These are phyloP conservation scores for Ustilago xerochloae DNA, from an alignment of 1,284 basidiomycete species.

Conservation along the genomic window DNA sequence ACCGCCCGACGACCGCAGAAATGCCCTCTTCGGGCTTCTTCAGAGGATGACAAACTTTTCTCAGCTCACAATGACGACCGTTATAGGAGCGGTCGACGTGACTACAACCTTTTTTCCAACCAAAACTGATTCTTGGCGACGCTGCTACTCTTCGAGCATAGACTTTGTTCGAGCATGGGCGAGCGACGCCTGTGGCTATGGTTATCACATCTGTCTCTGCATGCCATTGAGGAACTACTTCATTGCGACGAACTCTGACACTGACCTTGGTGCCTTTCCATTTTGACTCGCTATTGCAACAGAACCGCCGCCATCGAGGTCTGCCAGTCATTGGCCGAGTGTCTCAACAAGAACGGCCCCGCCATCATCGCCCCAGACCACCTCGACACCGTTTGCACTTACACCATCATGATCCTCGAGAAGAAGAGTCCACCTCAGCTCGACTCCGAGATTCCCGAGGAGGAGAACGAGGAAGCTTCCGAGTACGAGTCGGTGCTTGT, in stretches of 20 bases:
- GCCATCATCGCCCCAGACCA: slow-evolving; percentile 74
- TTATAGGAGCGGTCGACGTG: slow-evolving; percentile 51
- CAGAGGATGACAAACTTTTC: slow-evolving; percentile 76
- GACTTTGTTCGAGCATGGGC: background rate
- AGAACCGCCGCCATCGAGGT: slow-evolving; percentile 88
- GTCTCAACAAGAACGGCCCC: slow-evolving; percentile 88
- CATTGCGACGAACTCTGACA: background rate
- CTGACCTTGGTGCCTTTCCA: slow-evolving; percentile 19
- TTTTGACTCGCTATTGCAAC: slow-evolving; percentile 18
- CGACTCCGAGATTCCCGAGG: slow-evolving; percentile 88
- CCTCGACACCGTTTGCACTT: slow-evolving; percentile 72
- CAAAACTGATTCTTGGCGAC: slow-evolving; percentile 49
- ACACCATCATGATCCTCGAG: slow-evolving; percentile 76
- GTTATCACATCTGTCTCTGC: slow-evolving; percentile 16
- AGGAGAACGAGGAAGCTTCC: slow-evolving; percentile 78
- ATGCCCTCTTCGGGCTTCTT: background rate
- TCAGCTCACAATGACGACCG: slow-evolving; percentile 86
- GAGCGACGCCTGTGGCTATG: background rate
- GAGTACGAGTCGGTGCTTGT: slow-evolving; percentile 97
- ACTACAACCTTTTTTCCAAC: slow-evolving; percentile 53
- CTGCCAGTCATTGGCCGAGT: slow-evolving; percentile 87
- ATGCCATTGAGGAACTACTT: background rate
- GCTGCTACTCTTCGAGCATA: slow-evolving; percentile 3
- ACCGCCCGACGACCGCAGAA: background rate
- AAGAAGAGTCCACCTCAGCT: slow-evolving; percentile 80